Conservation (phyloP, 225 moss, liverwort and hornwort species). For the Sphagnum tenellum region DNA sequence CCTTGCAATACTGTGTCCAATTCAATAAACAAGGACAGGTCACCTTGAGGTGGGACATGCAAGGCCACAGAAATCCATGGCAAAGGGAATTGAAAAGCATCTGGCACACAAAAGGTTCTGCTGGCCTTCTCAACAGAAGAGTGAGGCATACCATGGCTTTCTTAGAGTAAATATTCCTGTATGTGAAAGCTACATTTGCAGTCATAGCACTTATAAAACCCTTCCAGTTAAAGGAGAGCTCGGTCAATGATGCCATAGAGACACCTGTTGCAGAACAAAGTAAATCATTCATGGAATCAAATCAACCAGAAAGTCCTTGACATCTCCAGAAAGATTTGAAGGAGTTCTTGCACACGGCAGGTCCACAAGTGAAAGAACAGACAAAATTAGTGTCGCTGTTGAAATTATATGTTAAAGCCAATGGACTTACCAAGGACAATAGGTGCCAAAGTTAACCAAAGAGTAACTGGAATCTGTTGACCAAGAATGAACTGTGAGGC, state of each 20-base stretch:
- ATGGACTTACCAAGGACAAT: slow-evolving; percentile 56
- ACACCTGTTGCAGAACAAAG: slow-evolving; percentile 38
- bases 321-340: too few relatives aligned
- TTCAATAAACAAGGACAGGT: too few relatives aligned
- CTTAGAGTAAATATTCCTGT: slow-evolving; percentile 97
- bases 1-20: too few relatives aligned
- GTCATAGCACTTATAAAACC: slow-evolving; percentile 97
- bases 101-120: too few relatives aligned
- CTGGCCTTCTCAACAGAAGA: too few relatives aligned
- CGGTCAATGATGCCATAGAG: slow-evolving; percentile 89
- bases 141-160: slow-evolving; percentile 70
- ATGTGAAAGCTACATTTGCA: slow-evolving; percentile 88
- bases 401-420: not conserved
- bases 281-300: not conserved
- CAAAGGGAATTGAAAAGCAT: too few relatives aligned
- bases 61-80: too few relatives aligned
- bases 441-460: slow-evolving; percentile 75
- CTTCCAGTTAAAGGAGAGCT: slow-evolving; percentile 98
- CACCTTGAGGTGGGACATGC: too few relatives aligned
- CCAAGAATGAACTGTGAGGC: slow-evolving; percentile 93
- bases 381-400: too few relatives aligned
- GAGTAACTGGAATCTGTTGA: slow-evolving; percentile 55
- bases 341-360: too few relatives aligned
- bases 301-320: too few relatives aligned
- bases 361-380: too few relatives aligned